Base-by-base conservation (phyloP, 345 rosid species). In the Combretum micranthum region DNA sequence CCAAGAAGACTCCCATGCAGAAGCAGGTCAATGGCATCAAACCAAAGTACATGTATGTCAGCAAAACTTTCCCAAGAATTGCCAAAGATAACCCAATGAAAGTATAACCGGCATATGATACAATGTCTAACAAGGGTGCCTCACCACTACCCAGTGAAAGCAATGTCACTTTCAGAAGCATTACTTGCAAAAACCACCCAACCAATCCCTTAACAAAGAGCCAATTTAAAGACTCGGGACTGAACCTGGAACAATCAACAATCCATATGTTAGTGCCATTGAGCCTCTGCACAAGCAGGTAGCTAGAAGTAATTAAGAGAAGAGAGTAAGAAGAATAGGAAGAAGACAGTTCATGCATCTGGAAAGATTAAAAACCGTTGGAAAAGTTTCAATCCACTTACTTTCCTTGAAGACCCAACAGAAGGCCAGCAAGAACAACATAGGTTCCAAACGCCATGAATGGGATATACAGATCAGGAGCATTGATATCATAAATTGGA, bases 371-470 rank as follows among this genome's bases (percentile, higher is more conserved):
- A 2, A 15, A 15, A 13, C 10, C 42, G 21, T 55, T 39, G 20
- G 17, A 60, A 18, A 57, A 20, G 22, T 10, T 26, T 7, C 13
- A 20, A 12, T 12, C 25, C 20, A 78, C 99, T 79, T 77, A 93
- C 99, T 85, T 81, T 59, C 96, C 96, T 55, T 79, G 75, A 51
- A 93, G 84, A 51, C 98, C 96, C 65, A 92, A 66, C 14, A 80
- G 73, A 58, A 92, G 70, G 65, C 95, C 96, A 71, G 97, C 93
- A 65, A 92, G 95, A 59, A 92, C 80, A 43, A 92, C 85, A 1
- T 84, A 93, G 39, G 89, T 83, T 37, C 89, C 96, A 63, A 89
- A 89, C 18, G 97, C 91, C 99, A 93, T 93, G 72, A 93, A 82
- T 17, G 99, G 97, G 65, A 93, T 85, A 74, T 93, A 88, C 68